A percentile compares a stretch with the other conserved stretches of the same genome.
phyloP scores from a whole-genome alignment of 306 rosid species.

The Quercus bicolor region DNA sequence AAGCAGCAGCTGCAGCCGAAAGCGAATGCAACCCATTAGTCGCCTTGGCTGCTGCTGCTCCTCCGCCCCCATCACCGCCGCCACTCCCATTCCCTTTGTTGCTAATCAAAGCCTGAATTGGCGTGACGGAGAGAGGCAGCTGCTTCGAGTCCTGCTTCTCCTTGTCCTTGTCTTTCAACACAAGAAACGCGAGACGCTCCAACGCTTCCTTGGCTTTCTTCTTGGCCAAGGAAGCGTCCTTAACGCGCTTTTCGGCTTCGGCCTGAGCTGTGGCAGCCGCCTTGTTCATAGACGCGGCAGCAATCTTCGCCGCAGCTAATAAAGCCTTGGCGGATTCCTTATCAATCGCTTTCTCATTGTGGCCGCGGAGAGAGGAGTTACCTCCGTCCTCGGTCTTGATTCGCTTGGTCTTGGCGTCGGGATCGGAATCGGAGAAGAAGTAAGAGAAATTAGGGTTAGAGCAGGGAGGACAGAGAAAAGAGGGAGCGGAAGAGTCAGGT shows the following conservation, averaged over 20 bases:
- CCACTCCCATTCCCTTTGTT: too few relatives aligned
- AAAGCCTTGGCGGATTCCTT: conserved; percentile 34
- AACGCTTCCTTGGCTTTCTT: conserved; percentile 56
- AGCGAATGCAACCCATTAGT: conserved; percentile 2
- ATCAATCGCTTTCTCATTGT: conserved; percentile 12
- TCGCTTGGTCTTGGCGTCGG: background rate
- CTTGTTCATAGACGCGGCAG: conserved; percentile 40
- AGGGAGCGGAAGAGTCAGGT: conserved; percentile 11
- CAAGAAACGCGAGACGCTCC: conserved; percentile 36
- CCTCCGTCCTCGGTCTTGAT: background rate
- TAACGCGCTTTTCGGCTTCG: conserved; percentile 47
- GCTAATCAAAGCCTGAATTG: too few relatives aligned
- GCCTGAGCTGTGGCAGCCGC: conserved; percentile 39
- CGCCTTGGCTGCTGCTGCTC: background rate
- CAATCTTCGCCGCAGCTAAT: conserved; percentile 47
- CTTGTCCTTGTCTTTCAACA: conserved; percentile 23
- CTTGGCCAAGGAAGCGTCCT: conserved; percentile 51
- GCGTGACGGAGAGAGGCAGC: too few relatives aligned
- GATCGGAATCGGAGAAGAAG: conserved; percentile 15
- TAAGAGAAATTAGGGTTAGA: conserved; percentile 42
- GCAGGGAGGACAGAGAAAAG: conserved; percentile 54
- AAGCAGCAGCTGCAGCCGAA: background rate
- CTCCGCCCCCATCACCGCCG: too few relatives aligned
- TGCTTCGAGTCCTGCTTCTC: background rate
- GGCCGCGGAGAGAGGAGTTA: background rate